phyloP scores from a whole-genome alignment of 1,139 yeast genomes.

The Geotrichum phurueaensis region DNA sequence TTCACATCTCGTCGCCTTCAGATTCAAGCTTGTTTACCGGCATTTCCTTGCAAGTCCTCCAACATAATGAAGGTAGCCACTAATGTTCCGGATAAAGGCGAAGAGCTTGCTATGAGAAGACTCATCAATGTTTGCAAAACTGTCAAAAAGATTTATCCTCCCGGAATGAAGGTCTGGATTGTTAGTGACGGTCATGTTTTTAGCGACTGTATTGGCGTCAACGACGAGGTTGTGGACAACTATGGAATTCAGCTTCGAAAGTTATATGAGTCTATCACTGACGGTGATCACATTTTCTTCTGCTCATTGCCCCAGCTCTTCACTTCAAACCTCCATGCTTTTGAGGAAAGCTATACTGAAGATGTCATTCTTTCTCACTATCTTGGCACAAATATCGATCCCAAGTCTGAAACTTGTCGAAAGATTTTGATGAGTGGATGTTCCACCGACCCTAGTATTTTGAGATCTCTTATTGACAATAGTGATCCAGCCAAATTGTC shows the following conservation, averaged over 20 bases:
- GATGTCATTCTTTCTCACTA: slow-evolving; percentile 16
- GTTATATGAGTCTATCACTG: slow-evolving; percentile 10
- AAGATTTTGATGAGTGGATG: slow-evolving; percentile 18
- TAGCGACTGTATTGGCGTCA: slow-evolving; percentile 20
- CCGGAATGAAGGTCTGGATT: slow-evolving; percentile 19
- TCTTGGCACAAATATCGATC: slow-evolving; percentile 12
- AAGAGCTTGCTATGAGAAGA: slow-evolving; percentile 17
- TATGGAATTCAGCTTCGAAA: slow-evolving; percentile 15
- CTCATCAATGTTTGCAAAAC: slow-evolving; percentile 11
- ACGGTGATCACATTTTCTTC: slow-evolving; percentile 13
- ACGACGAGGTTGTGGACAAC: slow-evolving; percentile 16
- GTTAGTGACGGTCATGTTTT: slow-evolving; percentile 20
- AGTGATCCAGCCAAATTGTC: slow-evolving; percentile 19
- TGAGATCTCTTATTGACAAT: slow-evolving; percentile 16
- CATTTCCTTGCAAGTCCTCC: slow-evolving; percentile 19
- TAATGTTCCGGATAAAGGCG: slow-evolving; percentile 17
- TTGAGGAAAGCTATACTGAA: slow-evolving; percentile 11
- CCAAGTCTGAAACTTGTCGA: slow-evolving; percentile 17
- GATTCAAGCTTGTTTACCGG: slow-evolving; percentile 18
- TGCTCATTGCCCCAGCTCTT: slow-evolving; percentile 17
- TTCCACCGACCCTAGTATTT: slow-evolving; percentile 17
- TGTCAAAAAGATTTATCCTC: slow-evolving; percentile 13
- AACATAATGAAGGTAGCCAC: slow-evolving; percentile 17
- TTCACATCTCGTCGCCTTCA: slow-evolving; percentile 12
- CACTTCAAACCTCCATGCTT: slow-evolving; percentile 13